phyloP scores from a whole-genome alignment of 495 filamentous ascomycete species.

The Cercophora sp. region DNA sequence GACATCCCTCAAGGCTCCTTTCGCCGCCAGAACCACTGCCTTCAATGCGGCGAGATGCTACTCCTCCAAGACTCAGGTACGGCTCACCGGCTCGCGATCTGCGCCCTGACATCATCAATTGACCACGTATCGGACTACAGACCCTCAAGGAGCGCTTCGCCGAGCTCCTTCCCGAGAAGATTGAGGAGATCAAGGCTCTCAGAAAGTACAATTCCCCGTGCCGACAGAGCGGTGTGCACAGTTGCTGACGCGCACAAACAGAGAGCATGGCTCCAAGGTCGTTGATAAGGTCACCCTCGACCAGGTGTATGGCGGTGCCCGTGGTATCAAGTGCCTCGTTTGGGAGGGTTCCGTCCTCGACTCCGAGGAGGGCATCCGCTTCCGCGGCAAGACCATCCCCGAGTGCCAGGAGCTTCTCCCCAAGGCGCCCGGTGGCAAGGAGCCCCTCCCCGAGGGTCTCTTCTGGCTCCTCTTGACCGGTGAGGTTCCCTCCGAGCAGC shows the following conservation, averaged over 20 bases:
- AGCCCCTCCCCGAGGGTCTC: slow-evolving; percentile 97
- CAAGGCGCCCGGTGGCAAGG: slow-evolving; percentile 90
- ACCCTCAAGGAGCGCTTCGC: slow-evolving; percentile 98
- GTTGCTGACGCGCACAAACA: slow-evolving; percentile 33
- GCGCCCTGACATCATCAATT: slow-evolving; percentile 26
- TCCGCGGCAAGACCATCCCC: slow-evolving; percentile 96
- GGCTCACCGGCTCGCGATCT: slow-evolving; percentile 21
- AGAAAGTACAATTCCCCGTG: slow-evolving; percentile 63
- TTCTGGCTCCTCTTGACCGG: slow-evolving; percentile 99
- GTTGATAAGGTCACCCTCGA: slow-evolving; percentile 97
- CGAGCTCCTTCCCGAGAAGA: slow-evolving; percentile 87
- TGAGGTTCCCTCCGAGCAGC: slow-evolving; percentile 93
- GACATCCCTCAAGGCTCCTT: slow-evolving; percentile 59
- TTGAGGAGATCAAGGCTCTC: slow-evolving; percentile 98
- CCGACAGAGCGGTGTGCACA: neutral
- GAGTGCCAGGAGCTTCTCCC: slow-evolving; percentile 97
- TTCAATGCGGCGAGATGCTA: slow-evolving; percentile 84
- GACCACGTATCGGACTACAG: slow-evolving; percentile 45
- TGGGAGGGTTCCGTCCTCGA: slow-evolving; percentile 99
- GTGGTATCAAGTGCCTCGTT: slow-evolving; percentile 96
- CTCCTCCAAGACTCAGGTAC: slow-evolving; percentile 85
- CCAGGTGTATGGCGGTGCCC: slow-evolving; percentile 98
- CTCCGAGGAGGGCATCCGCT: slow-evolving; percentile 97
- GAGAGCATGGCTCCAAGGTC: slow-evolving; percentile 90
- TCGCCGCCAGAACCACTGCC: slow-evolving; percentile 60